phyloP scores from a whole-genome alignment of 2,329 filamentous ascomycete genomes.

The Phyllosticta capitalensis region DNA sequence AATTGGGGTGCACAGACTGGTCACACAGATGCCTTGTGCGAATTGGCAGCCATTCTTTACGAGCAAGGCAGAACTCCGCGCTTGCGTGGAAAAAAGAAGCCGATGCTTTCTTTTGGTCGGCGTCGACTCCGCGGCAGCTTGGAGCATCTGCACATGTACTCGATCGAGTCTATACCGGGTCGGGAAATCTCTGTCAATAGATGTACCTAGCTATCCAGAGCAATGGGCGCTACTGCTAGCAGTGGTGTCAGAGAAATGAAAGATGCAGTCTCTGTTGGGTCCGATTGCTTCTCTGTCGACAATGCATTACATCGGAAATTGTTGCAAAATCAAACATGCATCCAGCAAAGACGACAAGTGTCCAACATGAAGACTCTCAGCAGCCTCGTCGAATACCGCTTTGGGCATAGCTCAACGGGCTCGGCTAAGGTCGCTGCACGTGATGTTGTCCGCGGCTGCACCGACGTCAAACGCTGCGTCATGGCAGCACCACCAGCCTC shows the following conservation, averaged over 20 bases:
- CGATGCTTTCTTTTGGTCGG: not conserved
- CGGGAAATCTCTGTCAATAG: not conserved
- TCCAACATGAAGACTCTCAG: not conserved
- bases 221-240: not conserved
- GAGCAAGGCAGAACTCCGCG: not conserved
- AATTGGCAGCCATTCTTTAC: not conserved
- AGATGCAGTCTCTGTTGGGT: not conserved
- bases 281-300: not conserved
- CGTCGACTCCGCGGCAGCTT: not conserved
- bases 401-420: not conserved
- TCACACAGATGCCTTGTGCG: not conserved
- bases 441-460: not conserved
- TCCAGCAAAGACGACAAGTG: not conserved
- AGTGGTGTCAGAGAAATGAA: not conserved
- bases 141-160: not conserved
- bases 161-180: not conserved
- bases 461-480: not conserved
- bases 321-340: not conserved
- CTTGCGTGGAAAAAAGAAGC: not conserved
- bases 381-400: not conserved
- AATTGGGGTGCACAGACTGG: not conserved
- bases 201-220: not conserved
- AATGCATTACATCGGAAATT: not conserved
- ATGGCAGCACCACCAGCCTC: not conserved
- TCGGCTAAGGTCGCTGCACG: not conserved